phyloP scores from a whole-genome alignment of 2,329 filamentous ascomycete genomes.

The Monosporascus sp. region DNA sequence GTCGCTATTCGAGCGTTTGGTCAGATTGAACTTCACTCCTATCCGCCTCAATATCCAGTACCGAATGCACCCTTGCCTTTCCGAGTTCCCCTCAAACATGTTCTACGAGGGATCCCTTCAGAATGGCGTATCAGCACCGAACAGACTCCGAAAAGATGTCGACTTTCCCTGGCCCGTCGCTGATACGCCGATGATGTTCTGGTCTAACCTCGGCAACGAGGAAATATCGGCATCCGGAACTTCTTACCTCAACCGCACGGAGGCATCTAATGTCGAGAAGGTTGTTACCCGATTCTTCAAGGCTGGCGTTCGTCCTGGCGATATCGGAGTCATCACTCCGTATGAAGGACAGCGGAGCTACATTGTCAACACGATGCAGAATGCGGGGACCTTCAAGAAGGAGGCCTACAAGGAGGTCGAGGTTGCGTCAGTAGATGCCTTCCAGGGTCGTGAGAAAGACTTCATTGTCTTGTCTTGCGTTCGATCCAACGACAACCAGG shows the following conservation, averaged over 20 bases:
- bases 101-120: slow-evolving; percentile 97
- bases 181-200: slow-evolving; percentile 99
- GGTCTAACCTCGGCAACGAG: slow-evolving; percentile 95
- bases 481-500: slow-evolving; percentile 97
- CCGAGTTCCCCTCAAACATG: slow-evolving; percentile 98
- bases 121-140: slow-evolving; percentile 87
- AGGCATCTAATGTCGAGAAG: slow-evolving; percentile 97
- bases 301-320: slow-evolving; percentile 86
- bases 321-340: slow-evolving; percentile 96
- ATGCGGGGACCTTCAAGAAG: slow-evolving; percentile 95
- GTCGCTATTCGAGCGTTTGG: slow-evolving; percentile 94
- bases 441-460: slow-evolving; percentile 98
- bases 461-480: slow-evolving; percentile 98
- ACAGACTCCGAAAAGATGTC: slow-evolving; percentile 84
- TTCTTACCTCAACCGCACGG: slow-evolving; percentile 95
- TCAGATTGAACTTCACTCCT: slow-evolving; percentile 83
- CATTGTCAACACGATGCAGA: slow-evolving; percentile 99
- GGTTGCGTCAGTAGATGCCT: slow-evolving; percentile 95
- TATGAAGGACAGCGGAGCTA: slow-evolving; percentile 98
- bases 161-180: slow-evolving; percentile 97
- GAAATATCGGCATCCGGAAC: slow-evolving; percentile 98
- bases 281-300: slow-evolving; percentile 98
- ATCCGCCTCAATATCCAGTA: slow-evolving; percentile 97
- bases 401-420: slow-evolving; percentile 98
- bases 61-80: slow-evolving; percentile 97